Conservation (phyloP, 2,329 filamentous ascomycete genomes). For the Fusarium begoniae region DNA sequence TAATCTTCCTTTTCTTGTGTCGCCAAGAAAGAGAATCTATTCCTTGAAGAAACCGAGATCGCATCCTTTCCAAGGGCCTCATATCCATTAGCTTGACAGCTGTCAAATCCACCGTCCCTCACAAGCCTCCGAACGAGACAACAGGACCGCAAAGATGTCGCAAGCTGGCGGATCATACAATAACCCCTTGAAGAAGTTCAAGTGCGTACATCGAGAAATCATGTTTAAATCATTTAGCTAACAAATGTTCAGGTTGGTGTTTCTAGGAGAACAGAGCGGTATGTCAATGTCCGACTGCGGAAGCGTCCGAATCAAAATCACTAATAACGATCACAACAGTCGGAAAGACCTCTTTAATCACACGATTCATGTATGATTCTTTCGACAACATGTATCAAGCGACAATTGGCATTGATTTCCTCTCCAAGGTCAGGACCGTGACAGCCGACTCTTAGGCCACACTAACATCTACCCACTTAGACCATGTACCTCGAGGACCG, state of each 20-base stretch:
- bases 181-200: constrained; percentile 99
- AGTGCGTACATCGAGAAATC: constrained; percentile 64
- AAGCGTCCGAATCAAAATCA: constrained; percentile 21
- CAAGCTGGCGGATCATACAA: constrained; percentile 88
- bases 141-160: constrained; percentile 71
- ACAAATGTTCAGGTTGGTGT: constrained; percentile 77
- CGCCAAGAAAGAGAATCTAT: neutral
- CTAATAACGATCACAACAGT: constrained; percentile 64
- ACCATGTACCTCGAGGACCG: constrained; percentile 99
- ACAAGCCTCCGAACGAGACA: constrained; percentile 23
- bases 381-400: constrained; percentile 99
- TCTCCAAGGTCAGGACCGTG: constrained; percentile 79
- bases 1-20: neutral
- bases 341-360: constrained; percentile 98
- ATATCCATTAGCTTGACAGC: constrained; percentile 36
- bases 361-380: constrained; percentile 99
- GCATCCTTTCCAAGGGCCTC: constrained; percentile 8
- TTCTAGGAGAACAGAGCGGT: constrained; percentile 98
- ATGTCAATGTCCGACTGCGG: constrained; percentile 53
- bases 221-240: constrained; percentile 28
- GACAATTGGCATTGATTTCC: constrained; percentile 98
- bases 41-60: constrained; percentile 5
- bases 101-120: constrained; percentile 35
- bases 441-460: constrained; percentile 13
- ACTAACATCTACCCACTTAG: constrained; percentile 48